These are phyloP conservation scores for Carnegiea gigantea DNA, from an alignment of 179 eudicot genomes.

Conservation along the genomic window DNA sequence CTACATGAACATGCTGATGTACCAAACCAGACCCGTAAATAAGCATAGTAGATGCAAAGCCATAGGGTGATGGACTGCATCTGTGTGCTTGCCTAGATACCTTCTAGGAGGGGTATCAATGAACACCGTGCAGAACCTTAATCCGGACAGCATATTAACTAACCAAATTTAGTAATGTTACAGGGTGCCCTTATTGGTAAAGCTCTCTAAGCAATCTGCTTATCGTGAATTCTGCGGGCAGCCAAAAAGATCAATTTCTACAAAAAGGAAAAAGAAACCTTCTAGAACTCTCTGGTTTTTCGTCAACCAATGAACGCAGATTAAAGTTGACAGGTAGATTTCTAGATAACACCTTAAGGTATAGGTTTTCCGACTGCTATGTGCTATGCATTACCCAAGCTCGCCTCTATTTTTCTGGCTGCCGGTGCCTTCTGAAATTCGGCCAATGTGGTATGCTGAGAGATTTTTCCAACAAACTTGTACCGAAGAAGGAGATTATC, in stretches of 20 bases:
- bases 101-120: not conserved
- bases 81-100: not conserved
- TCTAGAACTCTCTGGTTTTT: not conserved
- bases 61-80: too few species aligned
- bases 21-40: not conserved
- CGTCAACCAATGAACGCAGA: not conserved
- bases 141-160: not conserved
- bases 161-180: too few species aligned
- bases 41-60: not conserved
- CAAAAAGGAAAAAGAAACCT: too few species aligned
- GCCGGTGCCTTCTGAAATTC: not conserved
- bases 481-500: not conserved
- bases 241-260: not conserved
- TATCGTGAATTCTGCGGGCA: not conserved
- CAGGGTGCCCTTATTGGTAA: too few species aligned
- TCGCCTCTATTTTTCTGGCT: not conserved
- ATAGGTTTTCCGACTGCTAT: not conserved
- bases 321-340: not conserved
- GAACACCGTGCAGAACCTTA: not conserved
- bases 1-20: not conserved
- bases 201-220: not conserved
- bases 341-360: not conserved
- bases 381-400: not conserved
- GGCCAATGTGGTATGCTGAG: not conserved
- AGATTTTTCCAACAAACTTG: not conserved